Conservation (phyloP, 768 basidiomycete genomes). For the Fomitopsis pulvina region DNA sequence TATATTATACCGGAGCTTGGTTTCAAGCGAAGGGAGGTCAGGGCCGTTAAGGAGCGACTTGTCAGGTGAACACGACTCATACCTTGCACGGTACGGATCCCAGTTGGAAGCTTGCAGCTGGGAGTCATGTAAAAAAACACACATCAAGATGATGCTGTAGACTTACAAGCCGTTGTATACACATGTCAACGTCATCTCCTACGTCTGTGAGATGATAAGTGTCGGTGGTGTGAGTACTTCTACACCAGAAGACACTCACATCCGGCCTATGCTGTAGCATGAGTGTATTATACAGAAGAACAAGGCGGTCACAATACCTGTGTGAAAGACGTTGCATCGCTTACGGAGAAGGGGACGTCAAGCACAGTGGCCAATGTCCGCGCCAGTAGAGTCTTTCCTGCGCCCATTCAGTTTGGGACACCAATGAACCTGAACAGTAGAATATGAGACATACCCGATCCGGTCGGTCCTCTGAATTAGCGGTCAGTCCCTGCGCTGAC, state of each 20-base stretch:
- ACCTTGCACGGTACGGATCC: slow-evolving; percentile 85
- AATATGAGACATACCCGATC: slow-evolving; percentile 64
- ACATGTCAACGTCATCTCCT: slow-evolving; percentile 94
- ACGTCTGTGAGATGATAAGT: slow-evolving; percentile 50
- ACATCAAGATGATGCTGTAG: background rate
- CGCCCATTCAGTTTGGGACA: slow-evolving; percentile 3
- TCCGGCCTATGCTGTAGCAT: slow-evolving; percentile 47
- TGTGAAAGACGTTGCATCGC: slow-evolving; percentile 92
- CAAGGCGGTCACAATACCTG: slow-evolving; percentile 42
- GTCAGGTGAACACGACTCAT: slow-evolving; percentile 7
- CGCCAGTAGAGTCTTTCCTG: slow-evolving; percentile 88
- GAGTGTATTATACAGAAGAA: background rate
- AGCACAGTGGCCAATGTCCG: slow-evolving; percentile 85
- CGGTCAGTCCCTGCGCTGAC: background rate
- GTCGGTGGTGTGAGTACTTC: background rate
- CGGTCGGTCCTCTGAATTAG: slow-evolving; percentile 55
- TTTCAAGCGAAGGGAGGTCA: too few species aligned
- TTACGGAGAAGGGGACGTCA: slow-evolving; percentile 91
- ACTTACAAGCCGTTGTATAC: slow-evolving; percentile 74
- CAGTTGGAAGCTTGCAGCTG: slow-evolving; percentile 88
- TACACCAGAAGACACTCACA: slow-evolving; percentile 40
- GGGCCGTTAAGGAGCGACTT: slow-evolving; percentile 4
- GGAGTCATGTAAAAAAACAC: background rate
- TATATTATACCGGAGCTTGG: slow-evolving; percentile 94
- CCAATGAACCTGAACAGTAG: background rate